phyloP scores from a whole-genome alignment of 129 eudicot species.

The Saposhnikovia divaricata region DNA sequence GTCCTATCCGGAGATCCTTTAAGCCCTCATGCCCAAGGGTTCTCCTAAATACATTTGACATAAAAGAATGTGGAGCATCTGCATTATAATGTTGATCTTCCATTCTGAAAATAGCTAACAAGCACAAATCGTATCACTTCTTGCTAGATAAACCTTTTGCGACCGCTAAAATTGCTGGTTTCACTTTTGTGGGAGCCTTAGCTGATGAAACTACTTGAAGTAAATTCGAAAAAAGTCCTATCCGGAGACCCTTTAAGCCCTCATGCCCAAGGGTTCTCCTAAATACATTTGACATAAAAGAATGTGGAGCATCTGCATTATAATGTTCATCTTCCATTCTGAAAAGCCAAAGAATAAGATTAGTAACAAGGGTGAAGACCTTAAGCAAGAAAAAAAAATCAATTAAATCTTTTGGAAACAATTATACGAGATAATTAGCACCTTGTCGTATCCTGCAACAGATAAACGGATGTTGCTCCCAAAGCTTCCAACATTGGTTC shows the following conservation, averaged over 20 bases:
- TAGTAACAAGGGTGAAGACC: not conserved
- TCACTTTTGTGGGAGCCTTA: conserved; percentile 14
- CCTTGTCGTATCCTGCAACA: conserved; percentile 20
- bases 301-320: conserved; percentile 26
- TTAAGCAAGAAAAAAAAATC: not conserved
- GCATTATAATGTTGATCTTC: too few species aligned
- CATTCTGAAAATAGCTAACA: not conserved
- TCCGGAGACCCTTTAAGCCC: conserved; percentile 66
- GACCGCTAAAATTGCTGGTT: too few species aligned
- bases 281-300: conserved; percentile 67
- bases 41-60: conserved; percentile 64
- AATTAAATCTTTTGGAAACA: not conserved
- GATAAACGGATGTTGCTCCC: too few species aligned
- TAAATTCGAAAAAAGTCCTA: conserved; percentile 82
- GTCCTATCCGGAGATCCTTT: conserved; percentile 76
- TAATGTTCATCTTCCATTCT: conserved; percentile 77
- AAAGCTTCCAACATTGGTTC: too few species aligned
- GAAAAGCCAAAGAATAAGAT: conserved; percentile 13
- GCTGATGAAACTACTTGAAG: conserved; percentile 90
- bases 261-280: conserved; percentile 57
- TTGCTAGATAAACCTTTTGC: too few species aligned
- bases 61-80: too few species aligned
- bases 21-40: conserved; percentile 61
- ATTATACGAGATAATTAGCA: conserved; percentile 11
- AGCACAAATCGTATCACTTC: too few species aligned